Evolutionary conservation across 1,284 basidiomycete species (phyloP), one percentile per base, ranked within the genome.

Genomic region (Apiotrichum mycotoxinovorans): DNA sequence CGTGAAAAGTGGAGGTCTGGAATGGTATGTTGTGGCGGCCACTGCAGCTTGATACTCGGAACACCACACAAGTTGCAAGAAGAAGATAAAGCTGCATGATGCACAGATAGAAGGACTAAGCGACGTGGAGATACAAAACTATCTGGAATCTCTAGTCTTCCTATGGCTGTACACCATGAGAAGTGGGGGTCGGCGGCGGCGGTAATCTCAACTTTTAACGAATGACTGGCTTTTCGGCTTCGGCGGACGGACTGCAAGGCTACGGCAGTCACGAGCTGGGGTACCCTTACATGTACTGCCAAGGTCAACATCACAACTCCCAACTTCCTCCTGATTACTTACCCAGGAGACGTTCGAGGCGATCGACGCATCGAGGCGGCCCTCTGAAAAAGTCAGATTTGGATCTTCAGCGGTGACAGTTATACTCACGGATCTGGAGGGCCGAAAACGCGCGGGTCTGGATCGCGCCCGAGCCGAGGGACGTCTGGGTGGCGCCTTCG

Each of bases 401-500:
- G 8, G 14, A 20, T 22, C 38, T 11, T 7, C 5, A 15, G 22
- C 40, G 22, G 40, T 23, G 14, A 22, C 20, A n/a, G 9, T 27
- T 25, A n/a, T 34, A 57, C 51, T 34, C 33, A 52, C 47, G 40
- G 33, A 62, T 51, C 15, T 54, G 43, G 20, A 34, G 18, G 7
- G 61, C 33, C 25, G 54, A 41, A 27, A 54, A 58, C 2, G 23
- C 12, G 40, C 51, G 49, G 2, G 52, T 51, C 30, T 33, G 23
- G 26, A 42, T 37, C n/a, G 27, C 33, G 41, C 41, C 40, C 34
- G 38, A 26, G 10, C 35, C 49, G 22, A 52, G 49, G 10, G 61
- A 60, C 18, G 42, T 15, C 10, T 52, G 46, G 4, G 61, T 57
- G 5, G 40, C 38, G 0, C 37, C 37, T 25, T 55, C 55, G n/a